Evolutionary conservation across 305 asterid species (phyloP), one percentile per base, ranked within the genome.

Genomic region (Striga hermonthica): DNA sequence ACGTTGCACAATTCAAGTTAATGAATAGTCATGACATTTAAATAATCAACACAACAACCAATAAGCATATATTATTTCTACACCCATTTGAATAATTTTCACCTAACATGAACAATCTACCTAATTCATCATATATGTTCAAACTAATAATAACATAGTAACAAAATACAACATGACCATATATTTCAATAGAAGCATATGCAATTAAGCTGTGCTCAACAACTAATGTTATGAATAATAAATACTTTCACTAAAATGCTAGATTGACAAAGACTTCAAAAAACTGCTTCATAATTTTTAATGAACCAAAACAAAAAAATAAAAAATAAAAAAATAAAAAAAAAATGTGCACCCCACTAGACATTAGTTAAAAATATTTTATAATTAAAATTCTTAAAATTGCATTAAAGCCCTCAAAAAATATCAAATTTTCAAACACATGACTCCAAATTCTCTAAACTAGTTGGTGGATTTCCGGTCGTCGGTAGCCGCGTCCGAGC

Each of bases 101-200:
- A 78, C 76, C 55, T 64, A 81, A 81, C 85, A 83, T 83, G 90
- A 67, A 73, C 60, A 74, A 79, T 75, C 77, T 72, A 60, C 68
- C 72, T 8, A 52, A 53, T 12, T 9, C 62, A 57, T 67, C 68
- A 72, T 74, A 70, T 72, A 66, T 63, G n/a, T n/a, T n/a, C 68
- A 22, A 22, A 22, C 31, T 22, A 22, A 22, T 55, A 36, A 60
- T 57, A 57, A 48, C 64, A 60, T 11, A 28, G n/a, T 53, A 53
- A 16, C 9, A 16, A 53, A 53, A 11, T 22, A 37, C 58, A 22
- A 22, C 3, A 8, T 22, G 58, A 53, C 28, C 13, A 53, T 53
- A 53, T 53, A 16, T 53, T 13, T 3, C 11, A 66, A 56, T 39
- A 45, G 39, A 41, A 66, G 44, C 65, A 41, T 50, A n/a, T 50